Percentiles rank a stretch among this genome's conserved stretches.
phyloP scores from a whole-genome alignment of 1,284 basidiomycete genomes.

The Trichosporon ovoides region DNA sequence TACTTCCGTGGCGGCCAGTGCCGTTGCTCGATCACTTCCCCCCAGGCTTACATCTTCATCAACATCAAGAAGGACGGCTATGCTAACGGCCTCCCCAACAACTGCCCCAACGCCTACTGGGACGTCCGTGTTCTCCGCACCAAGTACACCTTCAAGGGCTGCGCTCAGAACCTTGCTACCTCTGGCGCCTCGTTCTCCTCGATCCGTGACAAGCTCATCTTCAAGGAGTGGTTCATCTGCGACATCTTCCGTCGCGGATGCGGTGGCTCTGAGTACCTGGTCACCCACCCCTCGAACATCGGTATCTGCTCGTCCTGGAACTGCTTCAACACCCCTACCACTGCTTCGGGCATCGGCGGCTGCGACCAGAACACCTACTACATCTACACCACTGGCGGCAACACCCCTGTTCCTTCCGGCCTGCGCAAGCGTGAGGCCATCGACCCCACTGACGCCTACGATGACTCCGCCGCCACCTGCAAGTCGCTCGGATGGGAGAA shows the following conservation, averaged over 20 bases:
- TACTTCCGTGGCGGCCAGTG: conserved; percentile 6
- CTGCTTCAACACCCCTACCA: not conserved
- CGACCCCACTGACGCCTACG: not conserved
- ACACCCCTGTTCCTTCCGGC: not conserved
- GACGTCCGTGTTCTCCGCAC: conserved; percentile 1
- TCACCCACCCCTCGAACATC: not conserved
- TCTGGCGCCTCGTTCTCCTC: not conserved
- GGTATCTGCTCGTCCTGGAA: conserved; percentile 3
- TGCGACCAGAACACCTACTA: conserved; percentile 5
- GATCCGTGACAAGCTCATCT: conserved; percentile 2
- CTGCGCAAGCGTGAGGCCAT: conserved; percentile 3
- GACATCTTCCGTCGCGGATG: not conserved
- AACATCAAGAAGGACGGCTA: conserved; percentile 4
- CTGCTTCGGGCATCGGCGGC: not conserved
- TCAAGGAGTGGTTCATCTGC: conserved; percentile 5
- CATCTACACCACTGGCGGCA: conserved; percentile 1
- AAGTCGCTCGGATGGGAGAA: conserved; percentile 1
- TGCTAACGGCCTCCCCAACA: not conserved
- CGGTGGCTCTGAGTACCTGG: not conserved
- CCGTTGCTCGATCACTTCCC: conserved; percentile 2
- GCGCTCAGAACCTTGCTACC: not conserved
- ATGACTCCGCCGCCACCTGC: not conserved
- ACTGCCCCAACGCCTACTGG: conserved; percentile 1
- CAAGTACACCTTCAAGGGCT: conserved; percentile 3
- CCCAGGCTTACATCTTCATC: conserved; percentile 1